phyloP scores from a whole-genome alignment of 495 filamentous ascomycete genomes.

The Penicillium steckii region DNA sequence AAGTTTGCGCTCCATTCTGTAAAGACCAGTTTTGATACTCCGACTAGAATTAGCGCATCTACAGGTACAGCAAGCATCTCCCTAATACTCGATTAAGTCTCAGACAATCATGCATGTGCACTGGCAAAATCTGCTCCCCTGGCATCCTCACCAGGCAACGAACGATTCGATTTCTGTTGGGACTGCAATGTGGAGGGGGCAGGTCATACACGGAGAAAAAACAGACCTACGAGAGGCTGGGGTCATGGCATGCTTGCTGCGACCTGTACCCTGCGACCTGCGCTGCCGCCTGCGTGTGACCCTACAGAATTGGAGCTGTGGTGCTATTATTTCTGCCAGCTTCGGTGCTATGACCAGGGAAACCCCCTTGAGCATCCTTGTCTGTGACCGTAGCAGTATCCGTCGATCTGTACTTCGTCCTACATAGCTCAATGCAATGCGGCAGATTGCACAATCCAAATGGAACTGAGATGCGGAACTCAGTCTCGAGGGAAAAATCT shows the following conservation, averaged over 20 bases:
- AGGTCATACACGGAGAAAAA: conserved; percentile 20
- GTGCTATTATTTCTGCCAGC: conserved; percentile 1
- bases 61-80: no score
- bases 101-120: no score
- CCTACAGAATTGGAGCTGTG: background rate
- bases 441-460: background rate
- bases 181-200: conserved; percentile 4
- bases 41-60: no score
- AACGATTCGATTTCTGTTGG: conserved; percentile 6
- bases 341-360: background rate
- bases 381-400: background rate
- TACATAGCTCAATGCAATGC: background rate
- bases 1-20: no score
- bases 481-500: background rate
- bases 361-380: background rate
- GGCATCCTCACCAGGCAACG: background rate
- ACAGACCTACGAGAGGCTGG: conserved; percentile 14
- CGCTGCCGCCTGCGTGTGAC: background rate
- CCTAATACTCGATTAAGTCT: no score
- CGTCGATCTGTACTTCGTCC: background rate
- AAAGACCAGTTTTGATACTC: no score
- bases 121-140: background rate
- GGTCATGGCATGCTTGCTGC: conserved; percentile 6
- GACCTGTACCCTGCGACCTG: conserved; percentile 2
- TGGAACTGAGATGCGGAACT: background rate